These are phyloP conservation scores for Chytriomyces confervae DNA, from an alignment of 192 early-diverging fungal genomes.

Conservation along the genomic window DNA sequence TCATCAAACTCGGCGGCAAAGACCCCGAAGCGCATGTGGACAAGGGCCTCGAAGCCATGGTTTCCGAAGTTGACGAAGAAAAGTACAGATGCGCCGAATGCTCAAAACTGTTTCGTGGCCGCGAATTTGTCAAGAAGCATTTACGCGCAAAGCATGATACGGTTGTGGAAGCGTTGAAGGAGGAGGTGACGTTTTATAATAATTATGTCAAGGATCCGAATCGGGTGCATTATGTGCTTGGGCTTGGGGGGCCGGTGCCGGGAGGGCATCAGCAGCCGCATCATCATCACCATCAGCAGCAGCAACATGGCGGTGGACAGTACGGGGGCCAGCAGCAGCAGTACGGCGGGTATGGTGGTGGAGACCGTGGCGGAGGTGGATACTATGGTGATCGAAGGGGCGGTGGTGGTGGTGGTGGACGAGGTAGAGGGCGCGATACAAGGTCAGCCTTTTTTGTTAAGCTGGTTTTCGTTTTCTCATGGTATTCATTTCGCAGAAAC, in stretches of 20 bases:
- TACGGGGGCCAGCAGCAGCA: constrained; percentile 3
- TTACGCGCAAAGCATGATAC: constrained; percentile 88
- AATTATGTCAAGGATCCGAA: constrained; percentile 88
- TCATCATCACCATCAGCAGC: background rate
- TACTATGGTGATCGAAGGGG: constrained; percentile 1
- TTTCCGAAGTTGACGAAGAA: constrained; percentile 74
- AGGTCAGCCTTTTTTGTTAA: too few relatives aligned
- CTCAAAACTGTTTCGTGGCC: constrained; percentile 92
- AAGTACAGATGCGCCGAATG: constrained; percentile 90
- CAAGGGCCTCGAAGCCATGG: constrained; percentile 53
- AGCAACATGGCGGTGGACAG: constrained; percentile 7
- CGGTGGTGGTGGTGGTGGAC: constrained; percentile 11
- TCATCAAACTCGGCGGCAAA: constrained; percentile 46
- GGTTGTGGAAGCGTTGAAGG: constrained; percentile 63
- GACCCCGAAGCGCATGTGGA: constrained; percentile 51
- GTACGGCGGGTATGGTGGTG: constrained; percentile 35
- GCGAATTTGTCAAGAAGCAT: constrained; percentile 94
- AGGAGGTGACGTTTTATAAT: constrained; percentile 82
- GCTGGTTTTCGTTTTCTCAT: too few relatives aligned
- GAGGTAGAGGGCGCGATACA: constrained; percentile 12
- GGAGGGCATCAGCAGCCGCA: constrained; percentile 28
- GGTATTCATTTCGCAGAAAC: background rate
- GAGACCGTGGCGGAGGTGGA: constrained; percentile 26
- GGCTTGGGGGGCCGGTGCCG: constrained; percentile 31
- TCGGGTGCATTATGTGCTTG: constrained; percentile 55